phyloP scores from a whole-genome alignment of 176 grass and related monocot genomes.

The Poa pratensis region DNA sequence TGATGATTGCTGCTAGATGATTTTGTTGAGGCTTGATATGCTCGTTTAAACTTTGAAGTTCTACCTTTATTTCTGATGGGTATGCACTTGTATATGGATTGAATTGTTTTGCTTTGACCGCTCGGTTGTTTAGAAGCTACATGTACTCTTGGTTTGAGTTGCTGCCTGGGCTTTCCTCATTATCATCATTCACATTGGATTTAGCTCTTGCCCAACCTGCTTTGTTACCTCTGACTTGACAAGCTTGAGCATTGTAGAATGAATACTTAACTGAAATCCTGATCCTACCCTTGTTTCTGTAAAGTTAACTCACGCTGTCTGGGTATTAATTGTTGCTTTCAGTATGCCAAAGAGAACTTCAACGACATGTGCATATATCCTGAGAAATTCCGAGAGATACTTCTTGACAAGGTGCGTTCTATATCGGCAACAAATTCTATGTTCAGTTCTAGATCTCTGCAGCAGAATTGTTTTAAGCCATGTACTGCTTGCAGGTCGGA shows the following conservation, averaged over 20 bases:
- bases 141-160: conserved; percentile 13
- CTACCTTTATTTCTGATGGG: background rate
- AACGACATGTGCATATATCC: conserved; percentile 56
- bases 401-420: conserved; percentile 87
- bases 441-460: background rate
- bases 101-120: background rate
- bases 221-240: background rate
- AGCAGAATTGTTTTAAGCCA: background rate
- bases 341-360: conserved; percentile 77
- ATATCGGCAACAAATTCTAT: background rate
- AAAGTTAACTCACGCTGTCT: background rate
- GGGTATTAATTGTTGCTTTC: conserved; percentile 36
- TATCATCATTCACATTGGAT: background rate
- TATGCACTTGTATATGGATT: background rate
- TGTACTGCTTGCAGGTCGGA: conserved; percentile 65
- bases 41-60: background rate
- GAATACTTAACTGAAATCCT: background rate
- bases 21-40: background rate
- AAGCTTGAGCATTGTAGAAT: conserved; percentile 13
- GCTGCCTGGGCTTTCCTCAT: conserved; percentile 2
- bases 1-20: background rate
- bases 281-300: conserved; percentile 17
- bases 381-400: conserved; percentile 79
- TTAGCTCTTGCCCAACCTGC: background rate
- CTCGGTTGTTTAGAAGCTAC: background rate